Evolutionary conservation across 192 early-diverging fungal genomes (phyloP).

Genomic region (Coemansia javaensis): DNA sequence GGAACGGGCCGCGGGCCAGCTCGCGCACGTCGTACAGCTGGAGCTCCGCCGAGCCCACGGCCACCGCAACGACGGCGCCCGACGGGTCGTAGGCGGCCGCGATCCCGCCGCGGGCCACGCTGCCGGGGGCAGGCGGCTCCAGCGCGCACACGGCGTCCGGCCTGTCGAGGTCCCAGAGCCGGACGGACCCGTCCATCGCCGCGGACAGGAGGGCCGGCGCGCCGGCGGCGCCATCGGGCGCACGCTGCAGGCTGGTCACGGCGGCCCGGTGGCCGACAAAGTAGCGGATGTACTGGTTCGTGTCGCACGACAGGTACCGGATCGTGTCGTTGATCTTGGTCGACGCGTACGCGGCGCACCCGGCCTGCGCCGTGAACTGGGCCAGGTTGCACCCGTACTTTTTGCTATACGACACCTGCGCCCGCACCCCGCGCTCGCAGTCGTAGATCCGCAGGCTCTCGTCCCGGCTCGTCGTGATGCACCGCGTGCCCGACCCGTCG

Average conservation of each 20-base stretch:
- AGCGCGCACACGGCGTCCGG: slow-evolving; percentile 31
- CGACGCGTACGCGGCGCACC: slow-evolving; percentile 82
- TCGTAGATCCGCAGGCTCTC: slow-evolving; percentile 87
- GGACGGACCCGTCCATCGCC: slow-evolving; percentile 67
- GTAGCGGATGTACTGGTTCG: slow-evolving; percentile 91
- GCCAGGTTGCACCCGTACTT: slow-evolving; percentile 92
- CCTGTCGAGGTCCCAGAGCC: slow-evolving; percentile 80
- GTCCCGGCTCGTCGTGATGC: slow-evolving; percentile 76
- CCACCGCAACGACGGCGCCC: slow-evolving; percentile 71
- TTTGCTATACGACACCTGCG: slow-evolving; percentile 79
- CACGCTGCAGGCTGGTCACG: slow-evolving; percentile 78
- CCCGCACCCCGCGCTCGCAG: slow-evolving; percentile 65
- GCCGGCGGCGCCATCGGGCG: slow-evolving; percentile 52
- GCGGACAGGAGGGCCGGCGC: slow-evolving; percentile 56
- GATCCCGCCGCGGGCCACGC: slow-evolving; percentile 2
- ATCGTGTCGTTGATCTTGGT: slow-evolving; percentile 94
- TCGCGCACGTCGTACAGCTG: slow-evolving; percentile 71
- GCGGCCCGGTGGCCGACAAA: slow-evolving; percentile 79
- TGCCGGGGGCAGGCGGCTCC: neutral
- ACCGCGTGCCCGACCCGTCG: slow-evolving; percentile 67
- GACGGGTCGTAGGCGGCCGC: slow-evolving; percentile 73
- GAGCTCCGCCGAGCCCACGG: slow-evolving; percentile 48
- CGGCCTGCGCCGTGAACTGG: slow-evolving; percentile 77
- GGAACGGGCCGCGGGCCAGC: slow-evolving; percentile 50
- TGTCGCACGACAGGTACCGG: slow-evolving; percentile 89